These are phyloP conservation scores for Triangularia verruculosa DNA, from an alignment of 2,329 filamentous ascomycete genomes.

Conservation along the genomic window DNA sequence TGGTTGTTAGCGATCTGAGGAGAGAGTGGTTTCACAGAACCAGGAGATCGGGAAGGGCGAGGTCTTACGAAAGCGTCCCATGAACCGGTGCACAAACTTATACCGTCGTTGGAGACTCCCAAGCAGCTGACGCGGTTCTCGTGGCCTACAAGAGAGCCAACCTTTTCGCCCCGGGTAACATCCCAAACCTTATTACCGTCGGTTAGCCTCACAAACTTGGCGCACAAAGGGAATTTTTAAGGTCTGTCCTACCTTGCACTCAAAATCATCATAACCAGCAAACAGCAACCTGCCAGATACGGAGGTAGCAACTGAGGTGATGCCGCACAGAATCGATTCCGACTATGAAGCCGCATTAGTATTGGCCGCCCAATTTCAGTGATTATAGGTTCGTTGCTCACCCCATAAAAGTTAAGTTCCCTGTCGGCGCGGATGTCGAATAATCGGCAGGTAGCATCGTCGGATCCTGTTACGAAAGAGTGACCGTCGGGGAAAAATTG, in stretches of 20 bases:
- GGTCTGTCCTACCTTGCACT: slow-evolving; percentile 79
- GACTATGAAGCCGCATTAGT: slow-evolving; percentile 56
- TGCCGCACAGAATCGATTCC: slow-evolving; percentile 94
- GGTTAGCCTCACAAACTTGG: neutral
- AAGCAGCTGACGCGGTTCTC: slow-evolving; percentile 99
- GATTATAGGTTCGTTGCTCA: slow-evolving; percentile 39
- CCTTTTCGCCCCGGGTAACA: slow-evolving; percentile 91
- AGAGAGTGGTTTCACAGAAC: neutral
- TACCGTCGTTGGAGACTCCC: slow-evolving; percentile 97
- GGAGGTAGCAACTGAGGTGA: slow-evolving; percentile 96
- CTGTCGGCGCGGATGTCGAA: slow-evolving; percentile 97
- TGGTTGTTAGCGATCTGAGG: slow-evolving; percentile 27
- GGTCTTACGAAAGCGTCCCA: slow-evolving; percentile 93
- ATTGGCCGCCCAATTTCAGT: slow-evolving; percentile 29
- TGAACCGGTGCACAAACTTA: slow-evolving; percentile 98
- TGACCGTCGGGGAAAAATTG: slow-evolving; percentile 99
- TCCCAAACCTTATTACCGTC: slow-evolving; percentile 77
- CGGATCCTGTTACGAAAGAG: slow-evolving; percentile 95
- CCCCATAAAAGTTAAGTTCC: slow-evolving; percentile 66
- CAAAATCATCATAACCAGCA: slow-evolving; percentile 97
- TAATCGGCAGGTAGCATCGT: slow-evolving; percentile 93
- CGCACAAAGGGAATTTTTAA: neutral
- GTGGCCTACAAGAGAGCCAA: slow-evolving; percentile 93
- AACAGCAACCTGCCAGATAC: slow-evolving; percentile 94
- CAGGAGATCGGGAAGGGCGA: neutral